These are phyloP conservation scores for Daldinia sp. DNA, from an alignment of 2,329 filamentous ascomycete genomes.

Conservation along the genomic window DNA sequence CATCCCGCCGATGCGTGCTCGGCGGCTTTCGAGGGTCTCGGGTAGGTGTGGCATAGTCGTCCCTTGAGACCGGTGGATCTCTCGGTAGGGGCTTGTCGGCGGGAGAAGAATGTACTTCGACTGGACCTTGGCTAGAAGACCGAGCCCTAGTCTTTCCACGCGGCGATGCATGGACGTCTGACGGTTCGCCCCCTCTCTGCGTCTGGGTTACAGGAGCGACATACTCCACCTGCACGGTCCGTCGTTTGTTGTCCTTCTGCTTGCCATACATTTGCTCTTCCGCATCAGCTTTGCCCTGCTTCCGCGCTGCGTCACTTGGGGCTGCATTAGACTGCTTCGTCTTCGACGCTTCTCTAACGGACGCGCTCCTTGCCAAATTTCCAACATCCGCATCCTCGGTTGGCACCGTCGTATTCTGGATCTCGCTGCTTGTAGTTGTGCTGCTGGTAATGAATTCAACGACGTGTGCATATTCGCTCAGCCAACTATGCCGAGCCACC, in stretches of 20 bases:
- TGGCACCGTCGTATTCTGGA: slow-evolving; percentile 80
- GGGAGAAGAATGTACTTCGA: slow-evolving; percentile 56
- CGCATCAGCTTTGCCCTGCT: slow-evolving; percentile 79
- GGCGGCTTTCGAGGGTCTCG: slow-evolving; percentile 58
- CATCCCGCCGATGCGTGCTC: slow-evolving; percentile 62
- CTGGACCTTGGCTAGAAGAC: slow-evolving; percentile 66
- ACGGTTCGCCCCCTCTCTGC: slow-evolving; percentile 70
- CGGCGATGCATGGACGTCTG: slow-evolving; percentile 46
- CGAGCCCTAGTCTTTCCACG: slow-evolving; percentile 62
- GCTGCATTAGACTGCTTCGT: slow-evolving; percentile 64
- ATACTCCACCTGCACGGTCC: slow-evolving; percentile 98
- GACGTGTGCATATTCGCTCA: slow-evolving; percentile 96
- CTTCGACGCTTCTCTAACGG: slow-evolving; percentile 88
- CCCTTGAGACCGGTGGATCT: slow-evolving; percentile 65
- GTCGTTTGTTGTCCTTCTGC: slow-evolving; percentile 87
- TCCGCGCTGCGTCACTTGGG: slow-evolving; percentile 75
- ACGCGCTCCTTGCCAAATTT: slow-evolving; percentile 84
- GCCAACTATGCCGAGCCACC: slow-evolving; percentile 96
- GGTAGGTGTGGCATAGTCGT: slow-evolving; percentile 55
- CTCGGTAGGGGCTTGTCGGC: slow-evolving; percentile 71
- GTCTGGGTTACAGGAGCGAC: slow-evolving; percentile 92
- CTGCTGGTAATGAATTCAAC: slow-evolving; percentile 97
- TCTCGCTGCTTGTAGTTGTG: slow-evolving; percentile 87
- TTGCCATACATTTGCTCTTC: slow-evolving; percentile 69
- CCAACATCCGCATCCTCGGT: slow-evolving; percentile 69